Evolutionary conservation across 2,329 filamentous ascomycete genomes (phyloP).

Genomic region (Calonectria hawksworthii): DNA sequence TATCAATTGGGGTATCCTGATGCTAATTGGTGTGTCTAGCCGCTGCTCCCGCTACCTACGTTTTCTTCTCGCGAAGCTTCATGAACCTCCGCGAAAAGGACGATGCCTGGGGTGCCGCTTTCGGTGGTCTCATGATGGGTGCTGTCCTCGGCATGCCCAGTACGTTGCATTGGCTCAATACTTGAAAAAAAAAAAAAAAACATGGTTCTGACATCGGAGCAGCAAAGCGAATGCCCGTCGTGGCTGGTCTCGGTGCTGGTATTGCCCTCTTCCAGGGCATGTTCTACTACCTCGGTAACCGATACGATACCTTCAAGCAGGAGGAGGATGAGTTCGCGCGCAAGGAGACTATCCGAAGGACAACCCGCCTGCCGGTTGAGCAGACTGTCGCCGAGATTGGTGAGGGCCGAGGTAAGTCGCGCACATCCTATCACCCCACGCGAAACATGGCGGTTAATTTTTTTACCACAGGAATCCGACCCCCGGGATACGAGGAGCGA

Average conservation of each 20-base stretch:
- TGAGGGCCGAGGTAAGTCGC: conserved; percentile 83
- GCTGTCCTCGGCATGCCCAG: conserved; percentile 79
- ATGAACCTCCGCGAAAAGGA: conserved; percentile 91
- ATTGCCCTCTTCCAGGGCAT: conserved; percentile 71
- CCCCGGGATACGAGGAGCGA: conserved; percentile 87
- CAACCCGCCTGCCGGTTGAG: conserved; percentile 80
- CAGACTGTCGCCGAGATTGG: conserved; percentile 87
- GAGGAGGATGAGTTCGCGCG: conserved; percentile 80
- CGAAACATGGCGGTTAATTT: conserved; percentile 30
- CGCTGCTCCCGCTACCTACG: conserved; percentile 76
- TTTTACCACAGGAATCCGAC: conserved; percentile 76
- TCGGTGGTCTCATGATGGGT: conserved; percentile 84
- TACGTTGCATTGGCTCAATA: conserved; percentile 59
- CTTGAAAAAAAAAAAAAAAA: no score
- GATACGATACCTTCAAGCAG: conserved; percentile 65
- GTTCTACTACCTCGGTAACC: conserved; percentile 78
- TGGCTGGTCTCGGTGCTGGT: conserved; percentile 75
- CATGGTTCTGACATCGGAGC: conserved; percentile 32
- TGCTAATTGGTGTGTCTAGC: conserved; percentile 61
- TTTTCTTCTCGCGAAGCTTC: conserved; percentile 81
- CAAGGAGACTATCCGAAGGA: conserved; percentile 81
- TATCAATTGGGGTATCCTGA: conserved; percentile 35
- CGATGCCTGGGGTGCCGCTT: conserved; percentile 80
- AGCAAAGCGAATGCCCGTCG: conserved; percentile 73
- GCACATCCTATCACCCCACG: conserved; percentile 17